Conservation (phyloP, 75 land plant genomes). For the Larix kaempferi region DNA sequence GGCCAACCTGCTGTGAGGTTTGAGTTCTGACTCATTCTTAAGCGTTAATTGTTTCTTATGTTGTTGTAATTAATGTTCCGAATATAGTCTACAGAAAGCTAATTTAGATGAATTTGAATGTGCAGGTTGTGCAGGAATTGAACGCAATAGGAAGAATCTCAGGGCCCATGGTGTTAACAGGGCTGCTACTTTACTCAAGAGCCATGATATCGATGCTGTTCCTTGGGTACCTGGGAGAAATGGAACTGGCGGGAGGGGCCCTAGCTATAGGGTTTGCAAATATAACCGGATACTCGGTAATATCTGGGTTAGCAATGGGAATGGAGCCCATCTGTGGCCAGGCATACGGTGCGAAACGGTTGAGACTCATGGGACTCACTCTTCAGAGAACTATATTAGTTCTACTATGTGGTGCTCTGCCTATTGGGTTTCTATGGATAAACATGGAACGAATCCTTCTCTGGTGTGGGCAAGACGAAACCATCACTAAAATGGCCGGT, state of each 20-base stretch:
- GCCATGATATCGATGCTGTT: conserved; percentile 51
- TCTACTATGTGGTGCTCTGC: conserved; percentile 38
- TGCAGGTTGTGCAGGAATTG: no score
- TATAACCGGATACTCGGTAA: conserved; percentile 53
- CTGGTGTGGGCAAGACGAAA: conserved; percentile 36
- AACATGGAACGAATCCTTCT: conserved; percentile 38
- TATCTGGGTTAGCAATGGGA: conserved; percentile 50
- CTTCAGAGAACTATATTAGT: conserved; percentile 39
- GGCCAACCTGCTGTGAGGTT: no score
- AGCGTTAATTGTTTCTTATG: no score
- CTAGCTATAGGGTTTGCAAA: conserved; percentile 48
- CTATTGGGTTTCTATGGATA: conserved; percentile 43
- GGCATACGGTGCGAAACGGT: conserved; percentile 38
- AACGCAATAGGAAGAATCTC: conserved; percentile 22
- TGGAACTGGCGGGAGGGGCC: conserved; percentile 50
- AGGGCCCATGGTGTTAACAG: conserved; percentile 30
- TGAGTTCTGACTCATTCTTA: no score
- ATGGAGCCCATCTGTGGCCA: conserved; percentile 59
- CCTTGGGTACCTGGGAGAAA: conserved; percentile 46
- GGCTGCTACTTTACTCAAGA: conserved; percentile 42
- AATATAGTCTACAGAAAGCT: no score
- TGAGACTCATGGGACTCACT: conserved; percentile 30
- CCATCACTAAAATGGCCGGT: conserved; percentile 20
- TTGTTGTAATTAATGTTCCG: no score
- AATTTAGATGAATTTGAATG: no score